Percentiles rank a stretch among this genome's conserved stretches.
These are phyloP conservation scores for Echites panduratus DNA, from an alignment of 257 asterid genomes.

Conservation along the genomic window DNA sequence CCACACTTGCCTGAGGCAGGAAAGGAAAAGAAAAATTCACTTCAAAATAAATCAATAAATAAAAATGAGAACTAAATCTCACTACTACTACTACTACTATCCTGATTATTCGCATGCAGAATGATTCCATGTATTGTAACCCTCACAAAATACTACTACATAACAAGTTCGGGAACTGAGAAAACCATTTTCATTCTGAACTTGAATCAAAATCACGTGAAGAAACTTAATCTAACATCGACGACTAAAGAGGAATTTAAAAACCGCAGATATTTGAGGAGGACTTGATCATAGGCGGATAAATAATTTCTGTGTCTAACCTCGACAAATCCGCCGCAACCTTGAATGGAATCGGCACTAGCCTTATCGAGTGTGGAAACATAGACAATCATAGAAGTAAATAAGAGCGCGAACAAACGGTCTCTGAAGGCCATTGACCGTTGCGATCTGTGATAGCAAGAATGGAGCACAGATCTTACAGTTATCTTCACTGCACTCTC, in stretches of 20 bases:
- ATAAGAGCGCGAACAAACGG: conserved; percentile 9
- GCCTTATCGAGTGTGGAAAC: conserved; percentile 21
- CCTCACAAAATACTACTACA: neutral
- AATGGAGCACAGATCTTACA: neutral
- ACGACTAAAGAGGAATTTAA: neutral
- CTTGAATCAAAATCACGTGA: neutral
- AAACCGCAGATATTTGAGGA: neutral
- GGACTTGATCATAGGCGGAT: neutral
- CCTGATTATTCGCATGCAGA: neutral
- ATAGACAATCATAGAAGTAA: conserved; percentile 19
- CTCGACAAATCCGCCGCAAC: conserved; percentile 99
- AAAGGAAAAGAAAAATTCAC: neutral
- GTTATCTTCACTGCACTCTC: neutral
- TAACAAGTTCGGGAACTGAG: neutral
- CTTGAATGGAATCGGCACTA: conserved; percentile 72
- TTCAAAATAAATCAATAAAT: neutral
- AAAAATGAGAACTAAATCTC: neutral
- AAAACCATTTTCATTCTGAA: neutral
- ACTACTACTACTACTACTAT: neutral
- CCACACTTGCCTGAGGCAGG: conserved; percentile 60
- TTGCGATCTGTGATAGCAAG: conserved; percentile 7
- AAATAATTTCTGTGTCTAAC: conserved; percentile 13
- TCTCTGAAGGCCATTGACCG: conserved; percentile 29
- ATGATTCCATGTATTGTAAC: neutral
- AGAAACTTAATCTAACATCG: neutral